These are phyloP conservation scores for Starmerella sirachaensis DNA, from an alignment of 805 yeast genomes.

Conservation along the genomic window DNA sequence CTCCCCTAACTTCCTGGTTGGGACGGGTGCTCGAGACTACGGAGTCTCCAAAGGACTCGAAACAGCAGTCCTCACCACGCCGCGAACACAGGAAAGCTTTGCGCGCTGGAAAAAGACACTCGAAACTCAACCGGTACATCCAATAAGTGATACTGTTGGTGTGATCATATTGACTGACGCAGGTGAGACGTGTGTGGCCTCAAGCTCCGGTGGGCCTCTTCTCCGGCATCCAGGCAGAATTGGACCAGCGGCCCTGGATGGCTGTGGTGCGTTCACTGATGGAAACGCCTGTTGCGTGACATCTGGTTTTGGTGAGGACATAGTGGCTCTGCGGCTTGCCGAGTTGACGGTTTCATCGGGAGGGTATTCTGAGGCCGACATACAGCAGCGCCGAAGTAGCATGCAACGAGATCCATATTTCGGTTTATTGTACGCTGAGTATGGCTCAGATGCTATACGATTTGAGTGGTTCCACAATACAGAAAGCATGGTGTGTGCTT, in stretches of 20 bases:
- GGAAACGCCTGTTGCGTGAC: constrained; percentile 23
- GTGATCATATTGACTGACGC: constrained; percentile 27
- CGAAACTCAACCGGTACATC: constrained; percentile 12
- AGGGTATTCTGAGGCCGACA: neutral
- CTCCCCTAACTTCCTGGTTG: constrained; percentile 26
- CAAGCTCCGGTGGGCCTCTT: constrained; percentile 34
- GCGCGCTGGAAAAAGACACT: neutral
- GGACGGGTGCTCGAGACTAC: constrained; percentile 27
- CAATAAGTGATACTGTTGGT: constrained; percentile 37
- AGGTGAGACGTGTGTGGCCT: constrained; percentile 24
- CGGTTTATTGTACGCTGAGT: constrained; percentile 1
- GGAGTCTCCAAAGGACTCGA: constrained; percentile 10
- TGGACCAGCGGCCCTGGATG: constrained; percentile 34
- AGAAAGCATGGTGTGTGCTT: constrained; percentile 15
- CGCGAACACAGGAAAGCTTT: neutral
- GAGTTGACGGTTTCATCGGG: constrained; percentile 3
- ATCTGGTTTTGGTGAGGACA: constrained; percentile 35
- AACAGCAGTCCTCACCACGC: neutral
- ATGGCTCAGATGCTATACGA: neutral
- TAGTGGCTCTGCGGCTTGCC: constrained; percentile 26
- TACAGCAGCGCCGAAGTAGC: neutral
- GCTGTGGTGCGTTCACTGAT: constrained; percentile 27
- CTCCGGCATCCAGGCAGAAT: constrained; percentile 31
- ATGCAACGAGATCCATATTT: constrained; percentile 1
- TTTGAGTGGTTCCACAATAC: constrained; percentile 22